phyloP scores from a whole-genome alignment of 2,329 filamentous ascomycete genomes.

The Cytospora piceae region DNA sequence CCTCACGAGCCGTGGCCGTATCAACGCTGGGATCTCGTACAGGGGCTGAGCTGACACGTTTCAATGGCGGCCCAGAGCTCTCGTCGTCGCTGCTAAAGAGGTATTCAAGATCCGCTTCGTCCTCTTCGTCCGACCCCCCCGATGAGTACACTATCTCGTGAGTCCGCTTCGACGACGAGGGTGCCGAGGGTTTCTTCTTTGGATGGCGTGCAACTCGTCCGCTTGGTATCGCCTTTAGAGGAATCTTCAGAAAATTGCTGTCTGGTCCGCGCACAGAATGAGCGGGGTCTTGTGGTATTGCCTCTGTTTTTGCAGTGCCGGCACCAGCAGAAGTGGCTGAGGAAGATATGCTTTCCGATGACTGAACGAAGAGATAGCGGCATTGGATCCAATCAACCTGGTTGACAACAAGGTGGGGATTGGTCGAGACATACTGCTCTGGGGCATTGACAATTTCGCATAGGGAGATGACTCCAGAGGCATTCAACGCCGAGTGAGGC shows the following conservation, averaged over 20 bases:
- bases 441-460: slow-evolving; percentile 86
- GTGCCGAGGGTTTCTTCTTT: neutral
- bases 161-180: slow-evolving; percentile 20
- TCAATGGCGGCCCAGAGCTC: slow-evolving; percentile 23
- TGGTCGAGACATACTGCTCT: slow-evolving; percentile 55
- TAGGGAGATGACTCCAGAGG: slow-evolving; percentile 67
- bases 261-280: slow-evolving; percentile 29
- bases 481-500: slow-evolving; percentile 67
- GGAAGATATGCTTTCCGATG: neutral
- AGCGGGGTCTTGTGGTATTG: slow-evolving; percentile 31
- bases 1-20: slow-evolving; percentile 10
- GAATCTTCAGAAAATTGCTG: slow-evolving; percentile 35
- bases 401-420: slow-evolving; percentile 71
- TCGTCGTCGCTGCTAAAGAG: slow-evolving; percentile 37
- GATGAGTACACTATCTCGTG: slow-evolving; percentile 35
- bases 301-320: neutral
- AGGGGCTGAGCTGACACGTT: slow-evolving; percentile 4
- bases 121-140: slow-evolving; percentile 51
- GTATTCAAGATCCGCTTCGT: slow-evolving; percentile 43
- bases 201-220: slow-evolving; percentile 19
- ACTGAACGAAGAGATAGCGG: slow-evolving; percentile 72
- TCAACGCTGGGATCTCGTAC: slow-evolving; percentile 29
- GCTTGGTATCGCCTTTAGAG: slow-evolving; percentile 40
- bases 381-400: slow-evolving; percentile 88
- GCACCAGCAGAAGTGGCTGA: slow-evolving; percentile 10